phyloP scores from a whole-genome alignment of 306 rosid genomes.

The Prunus campanulata region DNA sequence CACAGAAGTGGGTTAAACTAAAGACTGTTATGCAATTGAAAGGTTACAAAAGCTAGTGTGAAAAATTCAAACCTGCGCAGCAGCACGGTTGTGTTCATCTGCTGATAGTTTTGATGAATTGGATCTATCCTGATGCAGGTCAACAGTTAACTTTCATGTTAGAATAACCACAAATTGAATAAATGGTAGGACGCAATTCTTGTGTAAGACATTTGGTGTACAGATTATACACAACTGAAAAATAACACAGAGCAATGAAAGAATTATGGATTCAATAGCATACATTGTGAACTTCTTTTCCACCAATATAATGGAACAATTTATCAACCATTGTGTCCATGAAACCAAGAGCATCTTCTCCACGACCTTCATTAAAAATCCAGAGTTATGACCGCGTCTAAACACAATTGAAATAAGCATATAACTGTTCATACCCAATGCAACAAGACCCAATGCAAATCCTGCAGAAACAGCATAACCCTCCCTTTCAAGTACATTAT shows the following conservation, averaged over 20 bases:
- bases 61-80: conserved; percentile 62
- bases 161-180: conserved; percentile 16
- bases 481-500: conserved; percentile 96
- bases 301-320: conserved; percentile 79
- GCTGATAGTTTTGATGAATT: conserved; percentile 43
- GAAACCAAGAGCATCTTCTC: conserved; percentile 82
- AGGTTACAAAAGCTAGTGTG: conserved; percentile 3
- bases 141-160: conserved; percentile 18
- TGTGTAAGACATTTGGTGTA: not conserved
- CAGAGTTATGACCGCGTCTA: conserved; percentile 31
- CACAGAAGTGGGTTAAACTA: conserved; percentile 6
- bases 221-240: conserved; percentile 6
- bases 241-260: not conserved
- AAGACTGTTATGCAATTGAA: conserved; percentile 3
- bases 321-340: conserved; percentile 75
- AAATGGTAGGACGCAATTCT: not conserved
- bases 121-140: conserved; percentile 58
- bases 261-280: conserved; percentile 27
- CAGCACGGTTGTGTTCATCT: conserved; percentile 68
- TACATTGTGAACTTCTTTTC: conserved; percentile 72
- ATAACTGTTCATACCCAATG: conserved; percentile 58
- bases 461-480: conserved; percentile 99
- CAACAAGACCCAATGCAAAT: conserved; percentile 93
- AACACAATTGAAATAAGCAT: conserved; percentile 11
- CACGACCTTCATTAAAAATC: conserved; percentile 69